Conservation (phyloP, 1,139 yeast species). For the Blastobotrys capitulatus region DNA sequence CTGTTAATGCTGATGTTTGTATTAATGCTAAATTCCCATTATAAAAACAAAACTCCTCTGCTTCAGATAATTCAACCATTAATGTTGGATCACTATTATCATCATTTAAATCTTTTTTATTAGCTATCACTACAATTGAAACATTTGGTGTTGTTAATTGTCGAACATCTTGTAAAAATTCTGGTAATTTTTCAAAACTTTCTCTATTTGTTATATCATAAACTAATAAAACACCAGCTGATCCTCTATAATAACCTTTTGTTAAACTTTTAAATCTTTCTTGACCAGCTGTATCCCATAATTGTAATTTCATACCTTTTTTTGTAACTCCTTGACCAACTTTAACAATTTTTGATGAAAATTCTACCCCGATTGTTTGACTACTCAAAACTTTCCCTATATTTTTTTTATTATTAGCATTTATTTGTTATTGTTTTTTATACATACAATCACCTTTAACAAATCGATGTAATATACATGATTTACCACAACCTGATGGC, state of each 20-base stretch:
- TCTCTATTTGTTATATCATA: constrained; percentile 61
- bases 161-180: constrained; percentile 45
- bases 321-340: constrained; percentile 32
- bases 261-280: constrained; percentile 69
- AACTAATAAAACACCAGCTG: constrained; percentile 75
- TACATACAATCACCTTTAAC: constrained; percentile 37
- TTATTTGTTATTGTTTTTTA: neutral
- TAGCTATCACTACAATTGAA: constrained; percentile 44
- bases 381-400: constrained; percentile 33
- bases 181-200: constrained; percentile 45
- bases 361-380: constrained; percentile 49
- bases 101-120: constrained; percentile 39
- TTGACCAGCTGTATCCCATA: constrained; percentile 83
- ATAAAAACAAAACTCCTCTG: constrained; percentile 30
- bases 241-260: constrained; percentile 71
- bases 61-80: constrained; percentile 34
- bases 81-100: constrained; percentile 27
- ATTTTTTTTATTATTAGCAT: neutral
- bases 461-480: constrained; percentile 41
- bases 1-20: constrained; percentile 48
- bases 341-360: constrained; percentile 40
- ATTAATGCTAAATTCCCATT: constrained; percentile 35
- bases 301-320: constrained; percentile 36
- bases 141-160: constrained; percentile 39
- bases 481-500: constrained; percentile 44